Conservation (phyloP, 2,329 filamentous ascomycete species). For the Knoxdaviesia proteae region DNA sequence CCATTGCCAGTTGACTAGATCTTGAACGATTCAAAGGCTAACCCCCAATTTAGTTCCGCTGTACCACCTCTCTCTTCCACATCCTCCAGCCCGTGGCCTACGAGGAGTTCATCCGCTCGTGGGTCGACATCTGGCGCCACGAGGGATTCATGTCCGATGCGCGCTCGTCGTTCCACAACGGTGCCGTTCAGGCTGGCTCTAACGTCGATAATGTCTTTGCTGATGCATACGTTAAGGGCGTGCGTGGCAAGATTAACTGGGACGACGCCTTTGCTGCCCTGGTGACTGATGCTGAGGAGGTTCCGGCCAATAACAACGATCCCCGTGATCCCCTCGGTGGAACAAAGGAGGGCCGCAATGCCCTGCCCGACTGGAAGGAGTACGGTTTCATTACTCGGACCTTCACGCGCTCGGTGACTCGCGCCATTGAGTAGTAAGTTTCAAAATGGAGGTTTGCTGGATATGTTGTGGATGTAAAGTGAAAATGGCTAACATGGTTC, state of each 20-base stretch:
- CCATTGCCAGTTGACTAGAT: background rate
- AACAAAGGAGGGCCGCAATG: slow-evolving; percentile 47
- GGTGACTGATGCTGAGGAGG: slow-evolving; percentile 44
- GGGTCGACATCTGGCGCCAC: slow-evolving; percentile 47
- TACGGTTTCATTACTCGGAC: slow-evolving; percentile 44
- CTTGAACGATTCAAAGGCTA: background rate
- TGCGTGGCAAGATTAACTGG: slow-evolving; percentile 44
- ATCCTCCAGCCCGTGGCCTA: slow-evolving; percentile 41
- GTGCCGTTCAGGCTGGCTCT: slow-evolving; percentile 46
- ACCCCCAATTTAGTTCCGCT: slow-evolving; percentile 27
- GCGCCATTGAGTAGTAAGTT: slow-evolving; percentile 41
- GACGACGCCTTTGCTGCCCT: slow-evolving; percentile 38
- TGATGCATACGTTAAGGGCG: slow-evolving; percentile 50
- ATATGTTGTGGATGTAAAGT: background rate
- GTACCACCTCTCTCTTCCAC: slow-evolving; percentile 42
- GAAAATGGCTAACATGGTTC: background rate
- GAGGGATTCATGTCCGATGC: slow-evolving; percentile 45
- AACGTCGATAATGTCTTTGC: slow-evolving; percentile 54
- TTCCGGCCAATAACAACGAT: slow-evolving; percentile 37
- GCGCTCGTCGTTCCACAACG: slow-evolving; percentile 48
- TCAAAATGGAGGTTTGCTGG: background rate
- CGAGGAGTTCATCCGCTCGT: slow-evolving; percentile 42
- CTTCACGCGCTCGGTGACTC: slow-evolving; percentile 38
- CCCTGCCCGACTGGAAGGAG: slow-evolving; percentile 45
- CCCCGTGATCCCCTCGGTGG: slow-evolving; percentile 35